These are phyloP conservation scores for Tarenaya hassleriana DNA, from an alignment of 345 rosid species.

Conservation along the genomic window DNA sequence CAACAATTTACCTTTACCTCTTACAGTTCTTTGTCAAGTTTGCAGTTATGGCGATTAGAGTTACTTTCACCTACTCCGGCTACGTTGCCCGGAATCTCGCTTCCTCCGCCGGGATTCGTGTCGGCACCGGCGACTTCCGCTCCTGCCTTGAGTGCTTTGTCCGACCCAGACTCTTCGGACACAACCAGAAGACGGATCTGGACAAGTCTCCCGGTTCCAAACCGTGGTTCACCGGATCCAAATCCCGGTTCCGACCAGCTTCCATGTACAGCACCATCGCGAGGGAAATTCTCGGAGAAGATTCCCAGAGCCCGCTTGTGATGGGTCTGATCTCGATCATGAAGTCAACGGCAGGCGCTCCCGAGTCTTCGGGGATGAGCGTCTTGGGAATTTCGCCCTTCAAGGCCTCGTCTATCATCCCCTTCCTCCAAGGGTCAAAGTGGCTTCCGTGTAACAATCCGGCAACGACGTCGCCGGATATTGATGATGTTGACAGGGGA, in stretches of 20 bases:
- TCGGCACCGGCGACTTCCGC: conserved; percentile 39
- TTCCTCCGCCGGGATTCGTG: conserved; percentile 43
- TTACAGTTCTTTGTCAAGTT: conserved; percentile 37
- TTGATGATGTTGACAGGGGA: conserved; percentile 44
- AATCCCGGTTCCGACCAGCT: conserved; percentile 15
- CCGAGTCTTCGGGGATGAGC: conserved; percentile 27
- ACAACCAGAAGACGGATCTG: conserved; percentile 33
- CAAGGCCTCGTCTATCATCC: conserved; percentile 52
- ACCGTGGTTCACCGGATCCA: not conserved
- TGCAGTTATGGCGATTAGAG: conserved; percentile 60
- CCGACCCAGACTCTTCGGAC: conserved; percentile 46
- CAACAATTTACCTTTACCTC: conserved; percentile 41
- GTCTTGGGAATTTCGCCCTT: conserved; percentile 46
- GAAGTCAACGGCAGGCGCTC: conserved; percentile 45
- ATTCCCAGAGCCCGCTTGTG: conserved; percentile 37
- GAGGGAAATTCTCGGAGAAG: conserved; percentile 38
- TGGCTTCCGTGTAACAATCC: conserved; percentile 52
- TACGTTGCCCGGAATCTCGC: conserved; percentile 56
- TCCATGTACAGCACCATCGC: conserved; percentile 39
- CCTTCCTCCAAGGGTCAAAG: conserved; percentile 54
- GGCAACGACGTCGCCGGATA: conserved; percentile 15
- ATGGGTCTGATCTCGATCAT: conserved; percentile 50
- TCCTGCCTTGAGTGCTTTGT: conserved; percentile 43
- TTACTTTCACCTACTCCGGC: conserved; percentile 55
- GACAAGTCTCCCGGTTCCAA: conserved; percentile 16